Evolutionary conservation across 2,329 filamentous ascomycete genomes (phyloP).

Genomic region (Talaromyces rugulosus): DNA sequence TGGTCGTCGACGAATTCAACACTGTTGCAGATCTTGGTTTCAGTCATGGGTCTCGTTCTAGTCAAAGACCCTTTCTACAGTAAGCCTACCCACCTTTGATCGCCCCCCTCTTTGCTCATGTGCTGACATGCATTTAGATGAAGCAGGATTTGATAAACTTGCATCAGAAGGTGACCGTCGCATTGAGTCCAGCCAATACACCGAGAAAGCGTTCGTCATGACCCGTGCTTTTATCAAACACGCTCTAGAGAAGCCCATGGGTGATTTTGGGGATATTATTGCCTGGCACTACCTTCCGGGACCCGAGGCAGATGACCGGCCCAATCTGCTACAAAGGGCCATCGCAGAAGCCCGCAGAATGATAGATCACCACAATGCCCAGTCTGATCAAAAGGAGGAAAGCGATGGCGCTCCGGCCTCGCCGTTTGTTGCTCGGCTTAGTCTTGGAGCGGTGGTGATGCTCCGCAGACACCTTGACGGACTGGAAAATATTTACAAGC

Average conservation of each 20-base stretch:
- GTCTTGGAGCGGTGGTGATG: constrained; percentile 30
- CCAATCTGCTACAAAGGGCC: constrained; percentile 20
- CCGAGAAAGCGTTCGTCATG: constrained; percentile 52
- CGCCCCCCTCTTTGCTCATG: background rate
- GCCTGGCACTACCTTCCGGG: constrained; percentile 47
- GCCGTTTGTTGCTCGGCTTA: constrained; percentile 27
- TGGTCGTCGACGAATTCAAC: constrained; percentile 54
- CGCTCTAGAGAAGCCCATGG: constrained; percentile 38
- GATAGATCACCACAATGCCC: constrained; percentile 24
- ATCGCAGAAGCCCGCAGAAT: constrained; percentile 23
- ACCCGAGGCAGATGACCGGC: constrained; percentile 10
- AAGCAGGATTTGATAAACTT: constrained; percentile 57
- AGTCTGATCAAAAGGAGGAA: constrained; percentile 16
- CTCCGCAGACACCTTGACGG: constrained; percentile 23
- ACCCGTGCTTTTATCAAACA: constrained; percentile 49
- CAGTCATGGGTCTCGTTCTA: constrained; percentile 53
- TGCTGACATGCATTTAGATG: constrained; percentile 36
- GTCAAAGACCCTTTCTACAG: constrained; percentile 60
- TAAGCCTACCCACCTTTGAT: constrained; percentile 31
- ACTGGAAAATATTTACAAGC: constrained; percentile 20
- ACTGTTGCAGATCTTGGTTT: constrained; percentile 55
- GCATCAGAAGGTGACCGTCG: constrained; percentile 43
- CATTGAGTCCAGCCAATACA: constrained; percentile 48
- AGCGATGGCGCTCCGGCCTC: constrained; percentile 19
- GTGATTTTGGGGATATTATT: constrained; percentile 50